Base-by-base conservation (phyloP, 441 rosid species). In the Adansonia gregorii region DNA sequence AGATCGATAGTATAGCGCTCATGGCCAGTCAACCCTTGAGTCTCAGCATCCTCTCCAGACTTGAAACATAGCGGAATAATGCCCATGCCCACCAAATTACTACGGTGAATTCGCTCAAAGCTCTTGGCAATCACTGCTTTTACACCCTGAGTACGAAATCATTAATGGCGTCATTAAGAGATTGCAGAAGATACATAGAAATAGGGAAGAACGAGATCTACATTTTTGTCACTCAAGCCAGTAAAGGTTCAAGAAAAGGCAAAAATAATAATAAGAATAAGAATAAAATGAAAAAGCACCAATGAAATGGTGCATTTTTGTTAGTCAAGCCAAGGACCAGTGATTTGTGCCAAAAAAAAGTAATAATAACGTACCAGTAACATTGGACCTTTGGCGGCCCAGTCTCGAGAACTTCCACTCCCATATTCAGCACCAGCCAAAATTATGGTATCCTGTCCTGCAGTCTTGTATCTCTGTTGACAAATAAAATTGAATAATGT, bases 361-460 rank as follows among this genome's bases (percentile, higher is more conserved):
- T 73, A 39, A 41, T 58, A 45, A 7, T 5, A 71, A 69, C 72
- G n/a, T 81, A 94, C 98, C 97, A 90, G 89, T 78, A 94, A 88
- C 94, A 87, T 90, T 43, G 98, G 97, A 80, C 98, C 98, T 92
- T 94, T 94, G 60, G 98, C 98, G 76, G 98, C 98, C 98, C 98
- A 94, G 82, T 93, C 98, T 19, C 97, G 94, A 77, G 98, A 94
- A 82, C 98, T 94, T 81, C 98, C 98, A 82, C 97, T 90, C 67
- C 97, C 98, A 80, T 93, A 94, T 84, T 94, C 98, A 6, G 97
- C 95, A 73, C 98, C 97, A 15, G 98, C 97, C 88, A 94, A 83
- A 74, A 94, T 89, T 70, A 94, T 77, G 43, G 95, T 94, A 70
- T 85, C 90, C 0, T 81, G 88, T 27, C 95, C 97, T 76, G 91